Conservation (phyloP, 2,329 filamentous ascomycete genomes). For the Tolypocladium pustulatum region DNA sequence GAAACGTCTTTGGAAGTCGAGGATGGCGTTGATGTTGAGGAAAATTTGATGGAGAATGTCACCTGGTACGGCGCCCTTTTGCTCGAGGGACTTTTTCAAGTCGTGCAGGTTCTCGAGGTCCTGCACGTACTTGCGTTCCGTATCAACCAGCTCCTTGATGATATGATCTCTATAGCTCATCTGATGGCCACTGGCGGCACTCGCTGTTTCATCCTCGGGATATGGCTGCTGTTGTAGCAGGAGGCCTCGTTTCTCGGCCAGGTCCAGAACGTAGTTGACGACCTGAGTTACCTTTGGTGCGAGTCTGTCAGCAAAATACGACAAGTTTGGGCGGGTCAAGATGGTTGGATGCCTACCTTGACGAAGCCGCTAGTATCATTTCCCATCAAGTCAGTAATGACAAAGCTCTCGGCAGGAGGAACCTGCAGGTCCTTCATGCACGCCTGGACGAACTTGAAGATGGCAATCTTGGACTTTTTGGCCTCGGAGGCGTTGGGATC, state of each 20-base stretch:
- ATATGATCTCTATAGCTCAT: constrained; percentile 76
- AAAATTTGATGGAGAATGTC: constrained; percentile 93
- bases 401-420: constrained; percentile 73
- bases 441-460: constrained; percentile 86
- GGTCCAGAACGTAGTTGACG: constrained; percentile 84
- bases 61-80: constrained; percentile 77
- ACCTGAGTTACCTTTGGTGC: constrained; percentile 63
- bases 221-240: constrained; percentile 53
- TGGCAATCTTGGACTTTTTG: constrained; percentile 75
- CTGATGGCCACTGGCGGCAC: constrained; percentile 45
- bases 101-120: constrained; percentile 91
- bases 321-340: neutral
- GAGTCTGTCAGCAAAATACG: neutral
- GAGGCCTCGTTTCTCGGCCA: constrained; percentile 67
- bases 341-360: constrained; percentile 54
- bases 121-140: constrained; percentile 95
- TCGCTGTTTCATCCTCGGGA: constrained; percentile 40
- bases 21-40: constrained; percentile 85
- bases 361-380: constrained; percentile 96
- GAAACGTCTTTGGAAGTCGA: constrained; percentile 93
- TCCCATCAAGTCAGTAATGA: constrained; percentile 82
- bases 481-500: constrained; percentile 49
- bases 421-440: constrained; percentile 77
- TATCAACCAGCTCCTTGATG: constrained; percentile 83
- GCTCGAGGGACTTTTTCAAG: constrained; percentile 80